Percentiles rank a stretch among this genome's conserved stretches.
Evolutionary conservation across 768 basidiomycete species (phyloP).

Genomic region (Neoboletus brunneissimus): DNA sequence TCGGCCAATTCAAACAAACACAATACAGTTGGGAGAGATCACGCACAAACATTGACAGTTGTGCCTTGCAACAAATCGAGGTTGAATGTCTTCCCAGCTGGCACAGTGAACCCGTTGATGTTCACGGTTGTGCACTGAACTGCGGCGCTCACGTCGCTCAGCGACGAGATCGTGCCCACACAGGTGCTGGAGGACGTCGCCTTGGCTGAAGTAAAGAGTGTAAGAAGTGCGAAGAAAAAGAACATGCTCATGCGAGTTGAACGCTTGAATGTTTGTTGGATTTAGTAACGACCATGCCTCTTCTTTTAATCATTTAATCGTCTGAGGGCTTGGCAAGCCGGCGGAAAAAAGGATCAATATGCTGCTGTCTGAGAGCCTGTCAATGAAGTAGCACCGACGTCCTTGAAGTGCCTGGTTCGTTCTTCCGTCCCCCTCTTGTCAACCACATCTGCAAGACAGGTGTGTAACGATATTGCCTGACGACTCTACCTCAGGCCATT

Average conservation of each 20-base stretch:
- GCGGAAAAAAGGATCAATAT: not conserved
- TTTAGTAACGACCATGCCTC: not conserved
- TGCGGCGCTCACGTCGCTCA: constrained; percentile 49
- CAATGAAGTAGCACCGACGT: not conserved
- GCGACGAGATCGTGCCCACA: constrained; percentile 52
- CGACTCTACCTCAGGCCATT: not conserved
- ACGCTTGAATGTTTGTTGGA: not conserved
- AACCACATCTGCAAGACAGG: not conserved
- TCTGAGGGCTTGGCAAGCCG: not conserved
- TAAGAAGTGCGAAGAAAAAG: constrained; percentile 5
- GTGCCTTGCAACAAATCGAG: constrained; percentile 47
- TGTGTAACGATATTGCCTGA: not conserved
- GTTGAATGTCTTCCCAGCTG: constrained; percentile 49
- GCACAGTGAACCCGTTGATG: constrained; percentile 55
- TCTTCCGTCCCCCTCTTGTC: not conserved
- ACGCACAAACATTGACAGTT: constrained; percentile 58
- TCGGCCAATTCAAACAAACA: not conserved
- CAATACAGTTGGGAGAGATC: not conserved
- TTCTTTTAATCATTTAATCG: not conserved
- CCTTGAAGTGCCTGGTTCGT: not conserved
- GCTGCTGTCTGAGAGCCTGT: not conserved
- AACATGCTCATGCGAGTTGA: constrained; percentile 10
- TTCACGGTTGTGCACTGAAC: constrained; percentile 56
- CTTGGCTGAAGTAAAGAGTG: constrained; percentile 16
- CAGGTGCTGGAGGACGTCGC: constrained; percentile 28